Evolutionary conservation across 2,329 filamentous ascomycete genomes (phyloP), one percentile per base, ranked within the genome.

Genomic region (Monilinia fructicola): DNA sequence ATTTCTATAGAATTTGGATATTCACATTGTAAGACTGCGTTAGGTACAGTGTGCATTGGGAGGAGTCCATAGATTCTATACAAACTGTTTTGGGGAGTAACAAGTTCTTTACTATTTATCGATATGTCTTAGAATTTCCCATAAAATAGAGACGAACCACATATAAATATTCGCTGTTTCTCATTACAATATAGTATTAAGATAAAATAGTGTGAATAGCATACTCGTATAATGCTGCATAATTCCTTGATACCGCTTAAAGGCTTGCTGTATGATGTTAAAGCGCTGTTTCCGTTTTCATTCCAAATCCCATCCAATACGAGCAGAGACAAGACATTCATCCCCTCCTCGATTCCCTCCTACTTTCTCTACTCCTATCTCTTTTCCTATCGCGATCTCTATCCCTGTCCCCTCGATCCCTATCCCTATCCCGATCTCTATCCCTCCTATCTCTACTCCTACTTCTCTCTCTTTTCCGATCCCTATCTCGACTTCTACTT

Each of bases 291-390:
- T 31, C 11, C 16, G 10, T 31, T 4, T 31, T 5, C 26, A 16
- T 48, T 48, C 23, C 11, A 16, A 42, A 31, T 11, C 52, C 42
- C 28, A 50, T 50, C 21, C 2, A 38, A 21, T 48, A 60, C 7
- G 21, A 35, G 28, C n/a, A 60, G 28, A 38, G 44, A 48, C 26
- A 18, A 18, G 28, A 16, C 23, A 16, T 31, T 78, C 69, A 69
- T 31, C 67, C 67, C 54, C 69, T 65, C 55, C 65, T 69, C 21
- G 68, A 68, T 18, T 73, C 71, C n/a, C 71, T 70, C 23, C 67
- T 67, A n/a, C 67, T 70, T 14, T 68, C 70, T 14, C 70, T 56
- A 52, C 69, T 71, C 26, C 72, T 68, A 9, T 74, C 70, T 46
- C 70, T 69, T 28, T 71, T 70, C 21, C 65, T 70, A 44, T 71